These are phyloP conservation scores for Porodaedalea pini DNA, from an alignment of 1,284 basidiomycete species.

Conservation along the genomic window DNA sequence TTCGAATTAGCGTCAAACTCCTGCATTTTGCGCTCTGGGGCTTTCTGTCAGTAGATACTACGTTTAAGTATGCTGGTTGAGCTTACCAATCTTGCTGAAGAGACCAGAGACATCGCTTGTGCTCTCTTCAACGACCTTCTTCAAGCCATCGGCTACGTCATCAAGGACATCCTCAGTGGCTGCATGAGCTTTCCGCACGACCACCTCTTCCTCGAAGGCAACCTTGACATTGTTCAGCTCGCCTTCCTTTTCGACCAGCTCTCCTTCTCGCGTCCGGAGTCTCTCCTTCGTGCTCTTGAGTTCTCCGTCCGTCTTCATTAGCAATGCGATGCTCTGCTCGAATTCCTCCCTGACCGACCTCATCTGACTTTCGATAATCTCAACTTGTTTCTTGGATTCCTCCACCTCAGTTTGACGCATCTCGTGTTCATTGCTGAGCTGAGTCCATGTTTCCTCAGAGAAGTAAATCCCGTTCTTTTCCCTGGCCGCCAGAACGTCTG, in stretches of 20 bases:
- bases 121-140: slow-evolving; percentile 63
- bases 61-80: not conserved
- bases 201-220: slow-evolving; percentile 72
- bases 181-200: slow-evolving; percentile 75
- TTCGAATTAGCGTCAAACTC: slow-evolving; percentile 66
- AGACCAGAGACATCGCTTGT: slow-evolving; percentile 70
- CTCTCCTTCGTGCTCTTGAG: slow-evolving; percentile 60
- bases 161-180: slow-evolving; percentile 72
- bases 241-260: slow-evolving; percentile 48
- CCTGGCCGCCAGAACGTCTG: slow-evolving; percentile 83
- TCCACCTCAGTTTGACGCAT: slow-evolving; percentile 70
- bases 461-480: slow-evolving; percentile 96
- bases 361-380: slow-evolving; percentile 81
- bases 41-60: slow-evolving; percentile 18
- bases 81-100: slow-evolving; percentile 80
- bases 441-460: slow-evolving; percentile 83
- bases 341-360: slow-evolving; percentile 83
- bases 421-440: slow-evolving; percentile 77
- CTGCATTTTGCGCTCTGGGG: slow-evolving; percentile 69
- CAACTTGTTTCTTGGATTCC: slow-evolving; percentile 79
- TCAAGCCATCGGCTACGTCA: slow-evolving; percentile 66
- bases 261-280: slow-evolving; percentile 52
- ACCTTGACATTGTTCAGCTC: slow-evolving; percentile 54
- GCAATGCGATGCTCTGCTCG: slow-evolving; percentile 76
- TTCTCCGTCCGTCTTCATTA: slow-evolving; percentile 75